Evolutionary conservation across 1,284 basidiomycete genomes (phyloP).

Genomic region (Malassezia dermatis): DNA sequence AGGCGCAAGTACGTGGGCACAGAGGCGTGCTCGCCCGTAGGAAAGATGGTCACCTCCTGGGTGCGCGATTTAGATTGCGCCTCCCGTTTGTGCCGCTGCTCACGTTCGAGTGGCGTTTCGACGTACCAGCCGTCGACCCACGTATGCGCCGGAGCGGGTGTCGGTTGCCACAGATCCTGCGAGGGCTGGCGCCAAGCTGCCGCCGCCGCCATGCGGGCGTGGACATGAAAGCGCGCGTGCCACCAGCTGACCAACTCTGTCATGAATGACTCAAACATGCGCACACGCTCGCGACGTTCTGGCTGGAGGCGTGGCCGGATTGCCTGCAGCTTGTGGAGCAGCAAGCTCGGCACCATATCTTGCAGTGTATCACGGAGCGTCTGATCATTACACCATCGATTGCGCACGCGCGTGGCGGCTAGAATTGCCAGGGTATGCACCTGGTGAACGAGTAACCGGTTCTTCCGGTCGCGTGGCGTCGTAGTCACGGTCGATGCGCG

Average conservation of each 20-base stretch:
- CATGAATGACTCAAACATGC: slow-evolving; percentile 44
- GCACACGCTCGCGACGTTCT: slow-evolving; percentile 39
- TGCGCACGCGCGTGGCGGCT: slow-evolving; percentile 64
- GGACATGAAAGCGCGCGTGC: slow-evolving; percentile 32
- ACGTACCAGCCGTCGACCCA: slow-evolving; percentile 43
- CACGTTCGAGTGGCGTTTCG: slow-evolving; percentile 32
- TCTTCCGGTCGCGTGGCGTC: slow-evolving; percentile 40
- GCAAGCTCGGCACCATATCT: slow-evolving; percentile 27
- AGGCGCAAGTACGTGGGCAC: slow-evolving; percentile 42
- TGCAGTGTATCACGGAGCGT: slow-evolving; percentile 57
- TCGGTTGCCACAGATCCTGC: slow-evolving; percentile 31
- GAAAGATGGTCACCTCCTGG: slow-evolving; percentile 51
- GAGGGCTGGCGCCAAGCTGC: slow-evolving; percentile 41
- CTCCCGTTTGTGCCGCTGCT: slow-evolving; percentile 28
- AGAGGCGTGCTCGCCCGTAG: slow-evolving; percentile 22
- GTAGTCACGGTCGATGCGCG: slow-evolving; percentile 19
- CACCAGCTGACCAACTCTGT: slow-evolving; percentile 42
- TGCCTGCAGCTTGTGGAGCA: slow-evolving; percentile 32
- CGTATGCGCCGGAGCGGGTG: slow-evolving; percentile 21
- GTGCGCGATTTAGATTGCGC: neutral
- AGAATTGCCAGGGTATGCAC: slow-evolving; percentile 57
- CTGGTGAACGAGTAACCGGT: slow-evolving; percentile 39
- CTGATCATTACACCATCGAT: slow-evolving; percentile 72
- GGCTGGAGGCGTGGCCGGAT: slow-evolving; percentile 41
- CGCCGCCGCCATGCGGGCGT: slow-evolving; percentile 26